Percentiles rank a stretch among this genome's conserved stretches.
phyloP scores from a whole-genome alignment of 768 basidiomycete genomes.

The Termitomyces sp. region DNA sequence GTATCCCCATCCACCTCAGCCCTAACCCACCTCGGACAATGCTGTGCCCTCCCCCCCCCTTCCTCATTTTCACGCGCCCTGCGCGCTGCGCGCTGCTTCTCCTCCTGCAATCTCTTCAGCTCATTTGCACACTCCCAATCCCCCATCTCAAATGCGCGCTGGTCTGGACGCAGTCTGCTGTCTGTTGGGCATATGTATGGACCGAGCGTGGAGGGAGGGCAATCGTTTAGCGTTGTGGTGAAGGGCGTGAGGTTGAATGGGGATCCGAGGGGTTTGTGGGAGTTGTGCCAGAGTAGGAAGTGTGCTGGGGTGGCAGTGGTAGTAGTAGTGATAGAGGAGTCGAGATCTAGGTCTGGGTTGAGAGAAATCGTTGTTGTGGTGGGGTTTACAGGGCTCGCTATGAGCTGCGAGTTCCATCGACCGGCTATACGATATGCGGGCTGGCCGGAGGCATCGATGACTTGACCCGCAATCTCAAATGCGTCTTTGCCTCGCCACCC shows the following conservation, averaged over 20 bases:
- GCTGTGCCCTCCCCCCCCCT: conserved; percentile 67
- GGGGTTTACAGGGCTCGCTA: conserved; percentile 68
- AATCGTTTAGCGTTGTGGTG: conserved; percentile 89
- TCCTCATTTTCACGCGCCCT: conserved; percentile 50
- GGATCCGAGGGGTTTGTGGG: conserved; percentile 66
- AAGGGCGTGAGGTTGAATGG: conserved; percentile 97
- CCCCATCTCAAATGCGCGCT: conserved; percentile 90
- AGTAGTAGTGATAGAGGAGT: conserved; percentile 39
- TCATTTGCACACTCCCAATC: conserved; percentile 80
- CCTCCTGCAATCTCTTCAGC: conserved; percentile 79
- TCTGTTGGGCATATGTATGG: conserved; percentile 86
- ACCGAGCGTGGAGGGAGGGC: conserved; percentile 63
- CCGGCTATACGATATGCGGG: conserved; percentile 88
- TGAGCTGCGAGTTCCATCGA: conserved; percentile 92
- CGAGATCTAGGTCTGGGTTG: conserved; percentile 58
- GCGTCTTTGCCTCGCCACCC: conserved; percentile 93
- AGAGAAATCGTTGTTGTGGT: conserved; percentile 73
- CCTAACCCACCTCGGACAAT: conserved; percentile 85
- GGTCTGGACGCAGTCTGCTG: conserved; percentile 89
- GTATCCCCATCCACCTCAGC: conserved; percentile 79
- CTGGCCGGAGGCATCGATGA: conserved; percentile 60
- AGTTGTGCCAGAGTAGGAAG: conserved; percentile 90
- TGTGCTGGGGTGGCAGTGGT: conserved; percentile 19
- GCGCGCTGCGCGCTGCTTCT: conserved; percentile 73
- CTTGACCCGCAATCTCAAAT: conserved; percentile 87